These are phyloP conservation scores for Dipsacomyces acuminosporus DNA, from an alignment of 371 early-diverging fungal genomes.

Conservation along the genomic window DNA sequence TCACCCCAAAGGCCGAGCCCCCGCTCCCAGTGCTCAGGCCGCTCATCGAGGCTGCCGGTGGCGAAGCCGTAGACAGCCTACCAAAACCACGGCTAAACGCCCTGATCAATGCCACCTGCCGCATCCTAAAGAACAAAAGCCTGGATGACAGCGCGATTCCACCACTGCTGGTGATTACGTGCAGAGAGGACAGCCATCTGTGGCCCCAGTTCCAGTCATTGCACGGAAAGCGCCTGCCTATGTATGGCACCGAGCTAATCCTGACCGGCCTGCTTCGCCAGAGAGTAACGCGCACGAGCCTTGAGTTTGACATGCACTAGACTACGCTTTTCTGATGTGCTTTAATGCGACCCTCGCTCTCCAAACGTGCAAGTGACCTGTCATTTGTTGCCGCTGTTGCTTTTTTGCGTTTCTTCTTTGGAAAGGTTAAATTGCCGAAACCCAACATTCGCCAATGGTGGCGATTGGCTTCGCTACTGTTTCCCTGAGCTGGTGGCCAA, in stretches of 20 bases:
- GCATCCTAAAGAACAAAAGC: slow-evolving; percentile 2
- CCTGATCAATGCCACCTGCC: slow-evolving; percentile 15
- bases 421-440: too few species aligned
- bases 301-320: too few species aligned
- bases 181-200: slow-evolving; percentile 20
- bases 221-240: slow-evolving; percentile 7
- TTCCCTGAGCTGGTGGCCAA: too few species aligned
- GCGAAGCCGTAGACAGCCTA: slow-evolving; percentile 21
- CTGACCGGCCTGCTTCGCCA: slow-evolving; percentile 7
- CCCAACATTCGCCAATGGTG: too few species aligned
- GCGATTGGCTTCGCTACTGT: too few species aligned
- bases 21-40: slow-evolving; percentile 17
- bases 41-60: slow-evolving; percentile 38
- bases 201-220: slow-evolving; percentile 21
- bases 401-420: too few species aligned
- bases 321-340: too few species aligned
- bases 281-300: background rate
- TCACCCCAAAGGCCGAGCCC: slow-evolving; percentile 35
- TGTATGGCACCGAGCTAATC: slow-evolving; percentile 19
- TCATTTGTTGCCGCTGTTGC: too few species aligned
- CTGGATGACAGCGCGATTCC: slow-evolving; percentile 1
- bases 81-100: slow-evolving; percentile 5
- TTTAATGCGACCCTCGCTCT: too few species aligned
- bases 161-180: slow-evolving; percentile 37
- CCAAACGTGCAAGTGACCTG: too few species aligned